Evolutionary conservation across 768 basidiomycete species (phyloP), one percentile per base, ranked within the genome.

Genomic region (Tricholoma bakamatsutake): DNA sequence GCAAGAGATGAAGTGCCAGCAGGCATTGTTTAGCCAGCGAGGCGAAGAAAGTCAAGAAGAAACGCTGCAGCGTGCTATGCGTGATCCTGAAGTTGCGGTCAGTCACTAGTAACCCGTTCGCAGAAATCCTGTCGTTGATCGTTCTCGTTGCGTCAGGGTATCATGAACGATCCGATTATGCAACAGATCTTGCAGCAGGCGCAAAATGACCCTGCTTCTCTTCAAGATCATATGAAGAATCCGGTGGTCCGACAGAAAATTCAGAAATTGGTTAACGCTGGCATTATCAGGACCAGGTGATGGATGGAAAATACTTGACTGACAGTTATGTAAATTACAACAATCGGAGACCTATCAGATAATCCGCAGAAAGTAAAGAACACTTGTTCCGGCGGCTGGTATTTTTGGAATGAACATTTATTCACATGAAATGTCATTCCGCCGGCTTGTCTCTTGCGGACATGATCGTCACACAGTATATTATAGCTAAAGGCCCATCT

Each of bases 201-300:
- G 6, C 96, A 99, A 73, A 64, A 73, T 50, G 85, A 98, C 70
- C 96, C 97, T 5, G 76, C 81, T 45, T 91, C 95, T 21, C 75
- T 99, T 56, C 88, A 91, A 69, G 93, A 97, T 63, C 96, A 99
- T 73, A 88, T 98, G 88, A 93, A 93, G 82, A 97, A 95, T 65
- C 87, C 92, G 7, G 70, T 77, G 33, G 85, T 95, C 31, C 80
- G 81, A 40, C 69, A 77, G 54, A 96, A 95, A 78, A 90, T 97
- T 59, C 80, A 84, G 76, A 95, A 95, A 73, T 78, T 98, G 48
- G 77, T 96, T 64, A 90, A 91, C 55, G 93, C 93, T 28, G 96
- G 95, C 55, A 90, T 98, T 66, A 95, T 98, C 75, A 84, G 80
- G 73, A 94, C 93, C 30, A 78, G 90, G 64, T 90, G 73, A 83